A percentile compares a stretch with the other conserved stretches of the same genome.
These are phyloP conservation scores for Danielia oregonensis DNA, from an alignment of 805 yeast genomes.

Conservation along the genomic window DNA sequence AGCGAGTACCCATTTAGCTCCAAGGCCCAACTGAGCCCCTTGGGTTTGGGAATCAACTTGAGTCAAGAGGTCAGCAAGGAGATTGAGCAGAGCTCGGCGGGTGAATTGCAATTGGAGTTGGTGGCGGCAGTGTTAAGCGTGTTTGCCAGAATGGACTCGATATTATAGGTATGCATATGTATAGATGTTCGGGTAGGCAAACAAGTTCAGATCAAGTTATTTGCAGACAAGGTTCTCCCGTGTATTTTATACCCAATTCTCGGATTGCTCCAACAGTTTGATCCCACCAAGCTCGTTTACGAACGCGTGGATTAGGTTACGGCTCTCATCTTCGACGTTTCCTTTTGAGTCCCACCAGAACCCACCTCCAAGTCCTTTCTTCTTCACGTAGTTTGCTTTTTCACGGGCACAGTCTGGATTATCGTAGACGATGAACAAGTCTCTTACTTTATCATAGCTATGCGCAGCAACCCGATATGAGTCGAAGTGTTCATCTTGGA, in stretches of 20 bases:
- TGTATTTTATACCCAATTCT: slow-evolving; percentile 1
- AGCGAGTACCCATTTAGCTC: slow-evolving; percentile 79
- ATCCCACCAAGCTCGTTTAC: slow-evolving; percentile 4
- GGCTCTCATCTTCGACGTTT: slow-evolving; percentile 39
- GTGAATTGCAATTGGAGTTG: slow-evolving; percentile 75
- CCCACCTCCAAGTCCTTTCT: slow-evolving; percentile 66
- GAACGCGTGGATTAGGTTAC: slow-evolving; percentile 41
- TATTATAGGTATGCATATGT: slow-evolving; percentile 62
- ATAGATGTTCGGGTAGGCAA: slow-evolving; percentile 1
- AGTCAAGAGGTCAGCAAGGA: slow-evolving; percentile 52
- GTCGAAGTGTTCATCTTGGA: slow-evolving; percentile 51
- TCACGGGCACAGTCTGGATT: slow-evolving; percentile 45
- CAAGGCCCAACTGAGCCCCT: slow-evolving; percentile 47
- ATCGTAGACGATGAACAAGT: slow-evolving; percentile 52
- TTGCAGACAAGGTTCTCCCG: too few species aligned
- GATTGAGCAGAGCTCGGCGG: slow-evolving; percentile 44
- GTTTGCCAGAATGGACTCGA: slow-evolving; percentile 88
- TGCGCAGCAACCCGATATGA: slow-evolving; percentile 42
- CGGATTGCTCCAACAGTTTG: not conserved
- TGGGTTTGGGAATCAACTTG: slow-evolving; percentile 72
- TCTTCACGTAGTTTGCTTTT: slow-evolving; percentile 59
- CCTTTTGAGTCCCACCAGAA: slow-evolving; percentile 97
- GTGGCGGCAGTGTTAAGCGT: slow-evolving; percentile 90
- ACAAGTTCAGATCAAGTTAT: too few species aligned
- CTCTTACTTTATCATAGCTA: slow-evolving; percentile 10